Evolutionary conservation across 192 early-diverging fungal genomes (phyloP).

Genomic region (Linnemannia hyalina): DNA sequence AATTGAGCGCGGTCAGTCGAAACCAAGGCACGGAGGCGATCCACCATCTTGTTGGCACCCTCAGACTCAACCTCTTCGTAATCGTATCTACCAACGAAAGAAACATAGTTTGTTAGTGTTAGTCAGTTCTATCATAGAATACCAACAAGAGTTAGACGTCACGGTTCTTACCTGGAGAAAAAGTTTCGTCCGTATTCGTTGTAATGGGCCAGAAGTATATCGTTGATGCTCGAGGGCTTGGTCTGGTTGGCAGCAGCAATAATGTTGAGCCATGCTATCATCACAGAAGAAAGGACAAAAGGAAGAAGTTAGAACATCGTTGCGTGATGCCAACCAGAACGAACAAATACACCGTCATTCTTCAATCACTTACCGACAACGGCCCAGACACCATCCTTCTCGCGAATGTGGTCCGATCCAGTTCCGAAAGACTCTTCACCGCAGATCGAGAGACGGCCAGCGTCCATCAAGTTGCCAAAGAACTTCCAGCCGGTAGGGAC

Average conservation of each 20-base stretch:
- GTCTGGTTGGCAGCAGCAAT: slow-evolving; percentile 79
- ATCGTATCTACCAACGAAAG: slow-evolving; percentile 79
- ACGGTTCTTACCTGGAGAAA: slow-evolving; percentile 77
- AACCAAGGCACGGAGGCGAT: slow-evolving; percentile 72
- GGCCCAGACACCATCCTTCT: slow-evolving; percentile 99
- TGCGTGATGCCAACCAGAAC: too few species aligned
- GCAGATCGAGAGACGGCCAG: slow-evolving; percentile 91
- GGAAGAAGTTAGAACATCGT: background rate
- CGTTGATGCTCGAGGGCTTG: slow-evolving; percentile 74
- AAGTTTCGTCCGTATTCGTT: slow-evolving; percentile 94
- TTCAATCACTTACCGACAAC: slow-evolving; percentile 72
- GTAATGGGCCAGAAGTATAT: slow-evolving; percentile 88
- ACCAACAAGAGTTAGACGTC: background rate
- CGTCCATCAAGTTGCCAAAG: slow-evolving; percentile 99
- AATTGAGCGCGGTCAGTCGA: slow-evolving; percentile 59
- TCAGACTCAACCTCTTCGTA: slow-evolving; percentile 95
- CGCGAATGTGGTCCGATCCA: slow-evolving; percentile 98
- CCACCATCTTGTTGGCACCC: slow-evolving; percentile 84
- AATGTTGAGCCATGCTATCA: slow-evolving; percentile 93
- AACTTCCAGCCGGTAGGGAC: slow-evolving; percentile 97
- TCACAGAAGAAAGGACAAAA: background rate
- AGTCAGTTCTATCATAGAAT: background rate
- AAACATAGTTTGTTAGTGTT: background rate
- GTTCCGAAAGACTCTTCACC: slow-evolving; percentile 99
- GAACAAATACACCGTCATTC: background rate